Conservation (phyloP, 1,139 yeast species). For the Debaryomyces psychrophilus region DNA sequence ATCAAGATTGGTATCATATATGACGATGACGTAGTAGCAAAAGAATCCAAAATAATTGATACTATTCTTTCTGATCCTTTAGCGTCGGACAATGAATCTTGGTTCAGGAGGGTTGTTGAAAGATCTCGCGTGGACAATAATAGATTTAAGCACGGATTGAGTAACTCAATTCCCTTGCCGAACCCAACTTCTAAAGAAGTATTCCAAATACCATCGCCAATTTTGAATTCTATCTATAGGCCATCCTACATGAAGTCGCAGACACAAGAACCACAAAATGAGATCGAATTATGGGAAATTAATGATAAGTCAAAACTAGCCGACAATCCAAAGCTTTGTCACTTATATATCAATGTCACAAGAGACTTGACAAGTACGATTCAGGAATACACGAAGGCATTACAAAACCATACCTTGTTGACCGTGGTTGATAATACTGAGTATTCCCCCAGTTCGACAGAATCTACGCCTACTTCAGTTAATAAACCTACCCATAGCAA, state of each 20-base stretch:
- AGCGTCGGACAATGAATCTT: conserved; percentile 32
- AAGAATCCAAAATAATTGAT: conserved; percentile 36
- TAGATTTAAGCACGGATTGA: conserved; percentile 21
- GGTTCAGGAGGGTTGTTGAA: conserved; percentile 33
- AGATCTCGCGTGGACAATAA: conserved; percentile 26
- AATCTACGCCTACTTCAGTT: conserved; percentile 32
- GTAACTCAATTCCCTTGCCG: not conserved
- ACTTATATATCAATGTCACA: conserved; percentile 37
- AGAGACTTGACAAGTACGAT: conserved; percentile 25
- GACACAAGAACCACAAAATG: conserved; percentile 18
- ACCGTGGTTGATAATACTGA: conserved; percentile 46
- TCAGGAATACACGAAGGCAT: conserved; percentile 20
- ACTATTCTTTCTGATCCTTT: conserved; percentile 47
- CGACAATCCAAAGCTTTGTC: conserved; percentile 23
- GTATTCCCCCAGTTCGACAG: conserved; percentile 41
- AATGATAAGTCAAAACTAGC: conserved; percentile 19
- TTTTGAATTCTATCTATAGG: conserved; percentile 33
- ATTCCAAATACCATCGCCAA: conserved; percentile 37
- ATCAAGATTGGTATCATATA: conserved; percentile 39
- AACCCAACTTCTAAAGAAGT: conserved; percentile 6
- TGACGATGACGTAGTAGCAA: conserved; percentile 23
- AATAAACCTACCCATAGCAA: conserved; percentile 16
- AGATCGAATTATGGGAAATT: conserved; percentile 36
- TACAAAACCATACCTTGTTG: conserved; percentile 31
- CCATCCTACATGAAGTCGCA: conserved; percentile 25